Base-by-base conservation (phyloP, 257 asterid genomes). In the Solanum appendiculatum region DNA sequence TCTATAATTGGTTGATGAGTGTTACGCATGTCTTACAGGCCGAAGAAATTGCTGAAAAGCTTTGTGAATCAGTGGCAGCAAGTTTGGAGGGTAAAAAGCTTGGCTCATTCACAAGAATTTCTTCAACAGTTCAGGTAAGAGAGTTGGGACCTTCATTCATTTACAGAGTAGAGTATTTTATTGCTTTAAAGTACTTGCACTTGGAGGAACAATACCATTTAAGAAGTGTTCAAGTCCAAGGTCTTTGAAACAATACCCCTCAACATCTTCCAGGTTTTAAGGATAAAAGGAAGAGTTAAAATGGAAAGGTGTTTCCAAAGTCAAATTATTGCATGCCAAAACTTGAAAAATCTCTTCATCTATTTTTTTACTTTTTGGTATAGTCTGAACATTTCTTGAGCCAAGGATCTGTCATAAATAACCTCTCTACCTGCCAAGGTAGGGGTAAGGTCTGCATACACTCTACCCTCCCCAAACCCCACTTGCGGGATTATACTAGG, bases 41-140 rank as follows among this genome's bases (percentile, higher is more conserved):
- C 10, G 99, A 97, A 88, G 99, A 97, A 92, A 97, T 97, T 89
- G 98, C 99, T 84, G 99, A 95, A 91, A 96, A 97, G 89, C 97
- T 97, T 54, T 97, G 99, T 91, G 98, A 96, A 88, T 96, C 99
- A 12, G 99, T 97, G 42, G 98, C 99, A 25, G 98, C 96, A 90
- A 96, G 99, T 88, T 95, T 96, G 27, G 99, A 94, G 94, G 99
- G 99, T 27, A 97, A 95, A 92, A 95, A 90, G 84, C 94, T 91
- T 39, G 99, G 94, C 77, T 96, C 99, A 46, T 97, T 97, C 89
- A 95, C 99, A 12, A 94, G 99, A 89, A 88, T 97, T 86, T 97
- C 99, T 86, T 95, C 99, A 15, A 97, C 95, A 10, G 99, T 94
- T 86, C 97, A 93, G 99, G 99, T 96, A 93, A 83, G 42, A 29